Conservation (phyloP, 1,284 basidiomycete species). For the Apiotrichum sp. region DNA sequence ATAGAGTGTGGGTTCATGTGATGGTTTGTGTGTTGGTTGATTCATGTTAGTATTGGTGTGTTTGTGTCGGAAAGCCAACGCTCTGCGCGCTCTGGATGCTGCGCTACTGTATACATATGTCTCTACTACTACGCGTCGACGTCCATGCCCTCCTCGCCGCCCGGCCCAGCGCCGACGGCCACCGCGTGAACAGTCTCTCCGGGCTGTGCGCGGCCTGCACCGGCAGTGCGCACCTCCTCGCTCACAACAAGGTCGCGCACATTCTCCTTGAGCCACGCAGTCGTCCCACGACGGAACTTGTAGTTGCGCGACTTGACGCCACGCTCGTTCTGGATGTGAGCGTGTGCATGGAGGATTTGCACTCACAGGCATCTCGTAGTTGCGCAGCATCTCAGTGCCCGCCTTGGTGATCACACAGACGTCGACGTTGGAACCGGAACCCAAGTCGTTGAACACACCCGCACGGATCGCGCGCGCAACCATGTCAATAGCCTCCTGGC, state of each 20-base stretch:
- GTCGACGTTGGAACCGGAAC: slow-evolving; percentile 95
- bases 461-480: slow-evolving; percentile 84
- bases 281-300: slow-evolving; percentile 78
- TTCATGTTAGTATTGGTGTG: too few species aligned
- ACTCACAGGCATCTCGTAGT: slow-evolving; percentile 73
- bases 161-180: slow-evolving; percentile 23
- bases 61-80: too few species aligned
- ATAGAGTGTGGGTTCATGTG: too few species aligned
- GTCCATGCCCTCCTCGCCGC: slow-evolving; percentile 18
- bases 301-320: slow-evolving; percentile 71
- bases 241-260: slow-evolving; percentile 64
- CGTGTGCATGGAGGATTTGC: neutral
- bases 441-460: slow-evolving; percentile 99
- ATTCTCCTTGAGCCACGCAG: slow-evolving; percentile 75
- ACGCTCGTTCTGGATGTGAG: slow-evolving; percentile 60
- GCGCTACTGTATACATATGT: slow-evolving; percentile 9
- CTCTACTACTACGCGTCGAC: slow-evolving; percentile 10
- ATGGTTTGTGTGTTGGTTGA: too few species aligned
- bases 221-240: slow-evolving; percentile 54
- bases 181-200: slow-evolving; percentile 21
- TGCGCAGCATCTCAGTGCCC: slow-evolving; percentile 80
- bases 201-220: slow-evolving; percentile 40
- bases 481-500: slow-evolving; percentile 72
- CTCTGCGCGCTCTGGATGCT: too few species aligned
- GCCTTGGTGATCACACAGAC: slow-evolving; percentile 85